These are phyloP conservation scores for Senecio squalidus DNA, from an alignment of 140 eudicot genomes.

Conservation along the genomic window DNA sequence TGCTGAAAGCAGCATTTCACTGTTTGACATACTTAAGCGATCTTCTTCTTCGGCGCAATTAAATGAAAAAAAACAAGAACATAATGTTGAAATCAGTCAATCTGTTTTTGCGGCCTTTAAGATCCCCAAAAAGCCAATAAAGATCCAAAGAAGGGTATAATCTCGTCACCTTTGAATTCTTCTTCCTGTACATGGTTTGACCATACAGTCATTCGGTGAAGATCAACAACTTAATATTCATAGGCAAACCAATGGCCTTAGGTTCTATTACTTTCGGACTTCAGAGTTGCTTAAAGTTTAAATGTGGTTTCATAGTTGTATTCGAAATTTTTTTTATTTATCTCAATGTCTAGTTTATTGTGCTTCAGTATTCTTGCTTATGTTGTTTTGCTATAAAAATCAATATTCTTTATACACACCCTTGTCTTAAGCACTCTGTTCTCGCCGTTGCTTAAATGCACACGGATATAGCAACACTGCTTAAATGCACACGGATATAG, in stretches of 20 bases:
- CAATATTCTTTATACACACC: no score
- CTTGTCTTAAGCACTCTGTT: no score
- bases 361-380: no score
- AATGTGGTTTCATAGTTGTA: not conserved
- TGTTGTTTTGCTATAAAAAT: no score
- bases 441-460: no score
- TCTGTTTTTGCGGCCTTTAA: slow-evolving; percentile 67
- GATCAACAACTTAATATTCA: not conserved
- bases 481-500: no score
- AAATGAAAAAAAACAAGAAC: slow-evolving; percentile 19
- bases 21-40: slow-evolving; percentile 68
- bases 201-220: not conserved
- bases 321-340: no score
- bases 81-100: slow-evolving; percentile 42
- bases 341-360: no score
- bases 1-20: slow-evolving; percentile 38
- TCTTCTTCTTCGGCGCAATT: slow-evolving; percentile 49
- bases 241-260: not conserved
- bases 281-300: not conserved
- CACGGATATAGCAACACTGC: no score
- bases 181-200: slow-evolving; percentile 12
- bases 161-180: not conserved
- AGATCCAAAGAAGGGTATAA: slow-evolving; percentile 46
- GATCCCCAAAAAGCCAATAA: slow-evolving; percentile 54
- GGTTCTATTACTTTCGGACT: not conserved